Base-by-base conservation (phyloP, 768 basidiomycete species). In the Lactarius indigo region DNA sequence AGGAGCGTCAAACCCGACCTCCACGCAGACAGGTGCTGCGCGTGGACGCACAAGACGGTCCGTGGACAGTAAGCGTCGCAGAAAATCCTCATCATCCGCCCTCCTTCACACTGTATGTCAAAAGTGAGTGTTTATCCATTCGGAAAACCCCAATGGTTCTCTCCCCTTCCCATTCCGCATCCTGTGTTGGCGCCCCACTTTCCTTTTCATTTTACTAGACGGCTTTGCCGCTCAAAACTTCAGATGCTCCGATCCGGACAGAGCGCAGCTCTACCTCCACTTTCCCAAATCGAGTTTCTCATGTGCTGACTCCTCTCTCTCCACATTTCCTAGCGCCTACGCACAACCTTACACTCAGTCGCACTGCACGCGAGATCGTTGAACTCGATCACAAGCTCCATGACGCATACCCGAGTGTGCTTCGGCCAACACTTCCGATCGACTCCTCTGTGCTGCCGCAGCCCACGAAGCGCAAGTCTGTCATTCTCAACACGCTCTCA, bases 61-160 rank as follows among this genome's bases (percentile, higher is more conserved):
- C 87, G 28, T 95, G 93, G 93, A 87, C 86, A 73, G 86, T 95
- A 74, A 91, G 90, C 75, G 91, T 94, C 69, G 93, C 93, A 69
- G 91, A 93, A 80, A 88, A 86, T 61, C 90, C 90, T 28, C 84
- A 91, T 75, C 88, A 90, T 77, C 75, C 86, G 56, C 80, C 82
- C 70, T 85, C 87, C 10, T 94, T 89, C 80, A 88, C 85, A 74
- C 83, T 94, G 74, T 94, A 94, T 81, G 86, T 94, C 78, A 94
- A 93, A 84, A 94, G 92, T 94, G 77, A 82, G 91, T 85, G 20
- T 58, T 61, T 23, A 1, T 59, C 55, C 20, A 37, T 41, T 28
- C 41, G 28, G 31, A 26, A 65, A 61, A 6, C 23, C 61, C 52
- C n/a, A n/a, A 37, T 30, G 41, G 31, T 68, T 57, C 70, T 71